phyloP scores from a whole-genome alignment of 2,329 filamentous ascomycete genomes.

The Xylaria sp. region DNA sequence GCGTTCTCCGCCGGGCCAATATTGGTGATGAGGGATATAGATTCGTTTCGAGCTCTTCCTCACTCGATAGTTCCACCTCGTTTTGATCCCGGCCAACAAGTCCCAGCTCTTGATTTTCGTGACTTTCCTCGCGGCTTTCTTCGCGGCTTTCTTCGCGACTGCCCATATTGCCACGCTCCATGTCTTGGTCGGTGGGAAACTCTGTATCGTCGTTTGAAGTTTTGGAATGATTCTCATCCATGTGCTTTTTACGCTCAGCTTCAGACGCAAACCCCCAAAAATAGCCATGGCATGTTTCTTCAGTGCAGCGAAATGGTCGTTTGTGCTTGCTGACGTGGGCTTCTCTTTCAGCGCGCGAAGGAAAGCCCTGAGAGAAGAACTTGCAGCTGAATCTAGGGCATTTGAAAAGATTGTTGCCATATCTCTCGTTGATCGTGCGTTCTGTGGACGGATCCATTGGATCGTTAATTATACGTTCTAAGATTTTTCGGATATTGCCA shows the following conservation, averaged over 20 bases:
- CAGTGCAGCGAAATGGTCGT: neutral
- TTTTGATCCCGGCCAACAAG: neutral
- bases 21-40: too few species aligned
- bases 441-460: neutral
- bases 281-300: neutral
- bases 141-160: neutral
- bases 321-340: neutral
- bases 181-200: conserved; percentile 1
- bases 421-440: neutral
- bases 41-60: neutral
- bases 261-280: neutral
- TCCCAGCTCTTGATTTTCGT: neutral
- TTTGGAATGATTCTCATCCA: neutral
- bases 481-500: neutral
- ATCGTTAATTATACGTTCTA: neutral
- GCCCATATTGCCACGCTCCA: neutral
- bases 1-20: neutral
- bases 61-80: neutral
- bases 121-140: too few species aligned
- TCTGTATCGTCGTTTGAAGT: neutral
- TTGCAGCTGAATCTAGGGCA: conserved; percentile 9
- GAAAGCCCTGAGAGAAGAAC: neutral
- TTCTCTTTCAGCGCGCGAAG: neutral
- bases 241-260: neutral
- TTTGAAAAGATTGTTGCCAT: conserved; percentile 3